Base-by-base conservation (phyloP, 2,329 filamentous ascomycete genomes). In the Aspergillus brunneoviolaceus region DNA sequence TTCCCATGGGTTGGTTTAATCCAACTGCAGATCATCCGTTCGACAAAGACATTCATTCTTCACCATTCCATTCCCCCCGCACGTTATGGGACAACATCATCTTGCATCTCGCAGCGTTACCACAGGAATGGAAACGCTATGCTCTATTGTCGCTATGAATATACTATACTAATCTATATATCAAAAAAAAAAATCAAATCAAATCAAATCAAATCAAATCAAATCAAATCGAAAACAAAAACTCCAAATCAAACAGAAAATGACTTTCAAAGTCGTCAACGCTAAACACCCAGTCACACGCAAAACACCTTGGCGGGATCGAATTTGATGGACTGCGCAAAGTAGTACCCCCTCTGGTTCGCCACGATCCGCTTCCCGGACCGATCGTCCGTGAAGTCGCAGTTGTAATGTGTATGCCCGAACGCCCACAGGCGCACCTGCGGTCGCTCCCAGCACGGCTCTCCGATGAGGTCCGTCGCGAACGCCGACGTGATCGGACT, bases 361-460 rank as follows among this genome's bases (percentile, higher is more conserved):
- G 74, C 70, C 35, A 79, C 47, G 10, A 79, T 68, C 49, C 73
- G 67, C 47, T 74, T 78, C 14, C 68, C 68, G 5, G 63, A 69
- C 51, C 58, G 53, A 5, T 68, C 68, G 14, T 76, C 72, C 7
- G 61, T 51, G 55, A 76, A 80, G 54, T 76, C 71, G 64, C 74
- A 79, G 62, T 78, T 80, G 62, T 72, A 80, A 67, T 82, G 80
- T 12, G 80, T 82, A 64, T 83, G 80, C 2, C 80, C 79, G 69
- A 81, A 82, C 2, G 76, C 80, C 80, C 80, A 82, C 3, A 80
- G 23, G 39, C 68, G 71, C 4, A 82, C 79, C 4, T 60, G 69
- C 0, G 59, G 60, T 57, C 68, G 74, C 33, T 56, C 71, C 76
- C 76, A 81, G 57, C 79, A 81, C 12, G 58, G 29, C 53, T 81